Evolutionary conservation across 306 rosid genomes (phyloP), one percentile per base, ranked within the genome.

Genomic region (Mimosa bimucronata): DNA sequence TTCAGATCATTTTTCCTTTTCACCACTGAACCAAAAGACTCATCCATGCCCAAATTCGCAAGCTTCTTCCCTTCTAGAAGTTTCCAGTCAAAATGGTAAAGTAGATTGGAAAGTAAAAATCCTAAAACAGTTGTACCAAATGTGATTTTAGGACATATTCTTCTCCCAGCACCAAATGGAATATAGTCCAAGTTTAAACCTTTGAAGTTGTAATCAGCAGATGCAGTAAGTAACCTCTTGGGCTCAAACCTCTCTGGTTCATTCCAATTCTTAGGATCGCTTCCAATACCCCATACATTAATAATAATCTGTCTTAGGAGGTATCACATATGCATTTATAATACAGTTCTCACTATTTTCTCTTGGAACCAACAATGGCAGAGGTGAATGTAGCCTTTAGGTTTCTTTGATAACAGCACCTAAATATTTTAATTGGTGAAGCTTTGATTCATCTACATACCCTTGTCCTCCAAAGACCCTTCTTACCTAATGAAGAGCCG

Each of bases 241-340:
- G 82, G 82, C 29, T 23, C 1, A 30, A 79, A 70, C 6, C 9
- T 58, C 9, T 79, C 71, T 0, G 62, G 48, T 41, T 79, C 71
- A 26, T 21, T 37, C 31, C 30, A 58, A 58, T 25, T 23, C 16
- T 58, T 58, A 9, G 31, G 31, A 58, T 58, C 65, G 21, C 65
- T 58, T 58, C 16, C 65, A 25, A 58, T 14, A 9, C 30, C 65
- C 65, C 65, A 58, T 3, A 29, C 65, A 25, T 58, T 58, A 9
- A 25, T 5, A 3, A 23, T 3, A 25, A 58, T 15, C 31, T 6
- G 65, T 8, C 3, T 58, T 58, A 29, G 11, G 5, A 21, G 65
- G 65, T 23, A 58, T 58, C 65, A 57, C 48, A 73, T 53, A 28
- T 12, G 71, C 66, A n/a, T 57, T 57, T 25, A 73, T 73, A 34